phyloP scores from a whole-genome alignment of 1,284 basidiomycete species.

The Ceratobasidium sp. region DNA sequence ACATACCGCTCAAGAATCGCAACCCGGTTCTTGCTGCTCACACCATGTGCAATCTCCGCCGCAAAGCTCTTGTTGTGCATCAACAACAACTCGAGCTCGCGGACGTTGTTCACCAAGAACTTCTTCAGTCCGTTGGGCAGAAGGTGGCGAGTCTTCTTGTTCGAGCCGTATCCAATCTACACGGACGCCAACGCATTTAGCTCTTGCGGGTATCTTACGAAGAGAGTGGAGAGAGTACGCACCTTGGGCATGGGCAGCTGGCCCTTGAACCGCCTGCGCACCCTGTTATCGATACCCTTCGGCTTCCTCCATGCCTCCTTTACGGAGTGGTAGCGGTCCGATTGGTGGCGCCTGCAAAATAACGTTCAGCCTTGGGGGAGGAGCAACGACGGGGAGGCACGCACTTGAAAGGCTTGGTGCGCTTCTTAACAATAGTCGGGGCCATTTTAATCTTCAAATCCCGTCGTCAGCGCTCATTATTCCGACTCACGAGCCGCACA shows the following conservation, averaged over 20 bases:
- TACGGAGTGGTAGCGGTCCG: slow-evolving; percentile 93
- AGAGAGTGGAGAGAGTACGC: slow-evolving; percentile 52
- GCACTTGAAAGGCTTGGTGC: slow-evolving; percentile 93
- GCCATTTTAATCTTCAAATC: slow-evolving; percentile 63
- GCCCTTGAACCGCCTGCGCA: slow-evolving; percentile 95
- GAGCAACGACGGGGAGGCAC: slow-evolving; percentile 52
- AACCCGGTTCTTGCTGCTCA: slow-evolving; percentile 96
- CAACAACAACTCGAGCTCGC: slow-evolving; percentile 91
- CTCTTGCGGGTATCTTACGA: neutral
- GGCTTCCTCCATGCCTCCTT: slow-evolving; percentile 99
- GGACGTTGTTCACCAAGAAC: slow-evolving; percentile 90
- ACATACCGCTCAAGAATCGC: slow-evolving; percentile 87
- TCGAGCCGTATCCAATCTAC: slow-evolving; percentile 85
- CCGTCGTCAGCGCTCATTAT: neutral
- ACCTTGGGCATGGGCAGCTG: slow-evolving; percentile 95
- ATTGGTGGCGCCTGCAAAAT: slow-evolving; percentile 88
- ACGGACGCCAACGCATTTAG: slow-evolving; percentile 4
- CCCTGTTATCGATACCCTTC: slow-evolving; percentile 97
- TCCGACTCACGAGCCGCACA: neutral
- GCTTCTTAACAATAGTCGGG: slow-evolving; percentile 94
- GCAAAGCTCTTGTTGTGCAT: slow-evolving; percentile 99
- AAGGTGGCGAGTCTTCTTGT: slow-evolving; percentile 93
- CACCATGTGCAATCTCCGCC: slow-evolving; percentile 97
- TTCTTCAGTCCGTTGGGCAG: slow-evolving; percentile 95
- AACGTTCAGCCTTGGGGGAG: slow-evolving; percentile 47